Evolutionary conservation across 1,284 basidiomycete genomes (phyloP).

Genomic region (Pseudozyma hubeiensis): DNA sequence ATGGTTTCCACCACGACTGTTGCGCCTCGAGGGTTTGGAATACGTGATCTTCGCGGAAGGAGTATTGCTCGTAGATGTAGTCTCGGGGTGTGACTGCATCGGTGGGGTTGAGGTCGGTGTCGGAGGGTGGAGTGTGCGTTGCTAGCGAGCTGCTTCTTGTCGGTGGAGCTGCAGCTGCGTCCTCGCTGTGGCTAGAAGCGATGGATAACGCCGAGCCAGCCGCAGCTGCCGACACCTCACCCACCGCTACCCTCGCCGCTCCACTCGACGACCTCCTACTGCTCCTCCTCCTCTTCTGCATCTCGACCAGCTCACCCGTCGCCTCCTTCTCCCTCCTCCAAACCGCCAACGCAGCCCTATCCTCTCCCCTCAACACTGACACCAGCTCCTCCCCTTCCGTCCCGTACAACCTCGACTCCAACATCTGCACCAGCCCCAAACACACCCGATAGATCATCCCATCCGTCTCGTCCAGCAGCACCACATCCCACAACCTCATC

Average conservation of each 20-base stretch:
- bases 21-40: constrained; percentile 59
- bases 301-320: constrained; percentile 21
- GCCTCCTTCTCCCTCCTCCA: constrained; percentile 53
- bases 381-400: constrained; percentile 56
- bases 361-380: constrained; percentile 54
- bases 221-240: too few species aligned
- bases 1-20: constrained; percentile 62
- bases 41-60: constrained; percentile 52
- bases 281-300: too few species aligned
- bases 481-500: constrained; percentile 61
- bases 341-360: constrained; percentile 53
- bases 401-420: constrained; percentile 60
- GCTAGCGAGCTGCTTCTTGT: not conserved
- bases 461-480: constrained; percentile 61
- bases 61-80: constrained; percentile 65
- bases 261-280: too few species aligned
- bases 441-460: constrained; percentile 56
- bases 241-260: too few species aligned
- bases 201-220: not conserved
- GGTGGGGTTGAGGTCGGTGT: not conserved
- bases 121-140: constrained; percentile 2
- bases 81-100: constrained; percentile 41
- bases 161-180: not conserved
- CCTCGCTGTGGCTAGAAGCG: not conserved
- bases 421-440: constrained; percentile 57